Conservation (phyloP, 2,329 filamentous ascomycete species). For the Aspergillus sojae region DNA sequence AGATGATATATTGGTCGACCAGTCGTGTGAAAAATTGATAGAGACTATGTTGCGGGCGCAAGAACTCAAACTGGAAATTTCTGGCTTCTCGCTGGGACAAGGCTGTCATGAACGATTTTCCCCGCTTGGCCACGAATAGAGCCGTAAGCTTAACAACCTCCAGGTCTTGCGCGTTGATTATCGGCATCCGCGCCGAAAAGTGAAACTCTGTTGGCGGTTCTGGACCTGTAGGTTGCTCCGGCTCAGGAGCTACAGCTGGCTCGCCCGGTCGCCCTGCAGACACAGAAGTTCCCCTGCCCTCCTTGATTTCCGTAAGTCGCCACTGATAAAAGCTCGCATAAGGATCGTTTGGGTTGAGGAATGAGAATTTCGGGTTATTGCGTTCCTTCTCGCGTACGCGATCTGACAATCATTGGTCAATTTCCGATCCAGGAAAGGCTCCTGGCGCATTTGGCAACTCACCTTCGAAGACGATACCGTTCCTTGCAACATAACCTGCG, state of each 20-base stretch:
- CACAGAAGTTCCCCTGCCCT: conserved; percentile 77
- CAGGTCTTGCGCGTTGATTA: conserved; percentile 92
- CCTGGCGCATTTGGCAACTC: conserved; percentile 14
- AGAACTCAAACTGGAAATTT: conserved; percentile 95
- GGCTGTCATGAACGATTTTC: conserved; percentile 86
- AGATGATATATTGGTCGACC: conserved; percentile 87
- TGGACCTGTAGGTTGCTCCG: conserved; percentile 76
- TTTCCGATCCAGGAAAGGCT: neutral
- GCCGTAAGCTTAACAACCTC: conserved; percentile 75
- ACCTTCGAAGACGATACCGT: conserved; percentile 69
- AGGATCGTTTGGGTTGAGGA: conserved; percentile 76
- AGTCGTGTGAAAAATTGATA: conserved; percentile 94
- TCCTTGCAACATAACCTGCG: conserved; percentile 81
- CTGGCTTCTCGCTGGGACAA: conserved; percentile 84
- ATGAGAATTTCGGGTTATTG: conserved; percentile 87
- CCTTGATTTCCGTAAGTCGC: conserved; percentile 82
- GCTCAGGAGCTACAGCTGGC: conserved; percentile 53
- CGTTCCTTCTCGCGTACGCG: conserved; percentile 83
- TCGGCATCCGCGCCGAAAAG: conserved; percentile 95
- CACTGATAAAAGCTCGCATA: conserved; percentile 90
- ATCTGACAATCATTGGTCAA: conserved; percentile 47
- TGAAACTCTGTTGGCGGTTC: conserved; percentile 83
- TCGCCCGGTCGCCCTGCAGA: conserved; percentile 75
- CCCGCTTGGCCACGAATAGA: conserved; percentile 89
- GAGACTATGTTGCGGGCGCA: conserved; percentile 91